phyloP scores from a whole-genome alignment of 2,329 filamentous ascomycete species.

The Dactylella cylindrospora region DNA sequence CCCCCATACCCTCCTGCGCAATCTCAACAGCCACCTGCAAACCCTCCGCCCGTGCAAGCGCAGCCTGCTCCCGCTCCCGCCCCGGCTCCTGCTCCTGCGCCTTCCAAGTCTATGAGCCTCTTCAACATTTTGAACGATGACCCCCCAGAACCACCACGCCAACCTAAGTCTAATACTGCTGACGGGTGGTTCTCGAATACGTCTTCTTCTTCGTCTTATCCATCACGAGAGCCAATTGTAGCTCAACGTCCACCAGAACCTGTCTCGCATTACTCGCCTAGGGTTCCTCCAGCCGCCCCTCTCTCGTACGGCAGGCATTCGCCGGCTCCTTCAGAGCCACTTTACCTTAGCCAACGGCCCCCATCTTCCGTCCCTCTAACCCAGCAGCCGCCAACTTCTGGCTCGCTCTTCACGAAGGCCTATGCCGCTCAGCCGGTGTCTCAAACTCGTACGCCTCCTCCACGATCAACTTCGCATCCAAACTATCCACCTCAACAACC shows the following conservation, averaged over 20 bases:
- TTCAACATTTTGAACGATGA: conserved; percentile 28
- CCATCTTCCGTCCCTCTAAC: conserved; percentile 27
- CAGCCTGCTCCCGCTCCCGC: conserved; percentile 12
- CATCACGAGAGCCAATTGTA: conserved; percentile 16
- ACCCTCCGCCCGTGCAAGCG: neutral
- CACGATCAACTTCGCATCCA: conserved; percentile 32
- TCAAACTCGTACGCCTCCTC: conserved; percentile 31
- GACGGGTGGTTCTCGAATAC: conserved; percentile 26
- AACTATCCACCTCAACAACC: conserved; percentile 42
- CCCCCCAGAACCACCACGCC: conserved; percentile 19
- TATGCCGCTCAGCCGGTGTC: conserved; percentile 19
- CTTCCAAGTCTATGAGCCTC: conserved; percentile 28
- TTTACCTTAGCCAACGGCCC: conserved; percentile 24
- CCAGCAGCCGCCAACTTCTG: conserved; percentile 18
- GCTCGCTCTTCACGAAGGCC: conserved; percentile 30
- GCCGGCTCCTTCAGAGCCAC: conserved; percentile 25
- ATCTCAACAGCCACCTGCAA: conserved; percentile 8
- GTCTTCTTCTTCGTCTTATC: conserved; percentile 13
- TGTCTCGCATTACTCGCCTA: conserved; percentile 38
- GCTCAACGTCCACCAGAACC: conserved; percentile 30
- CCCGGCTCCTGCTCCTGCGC: conserved; percentile 10
- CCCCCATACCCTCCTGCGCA: conserved; percentile 7
- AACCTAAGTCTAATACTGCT: conserved; percentile 2
- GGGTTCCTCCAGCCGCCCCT: conserved; percentile 27
- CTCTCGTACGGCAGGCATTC: conserved; percentile 29